These are phyloP conservation scores for Sphaerulina populicola DNA, from an alignment of 2,329 filamentous ascomycete genomes.

Conservation along the genomic window DNA sequence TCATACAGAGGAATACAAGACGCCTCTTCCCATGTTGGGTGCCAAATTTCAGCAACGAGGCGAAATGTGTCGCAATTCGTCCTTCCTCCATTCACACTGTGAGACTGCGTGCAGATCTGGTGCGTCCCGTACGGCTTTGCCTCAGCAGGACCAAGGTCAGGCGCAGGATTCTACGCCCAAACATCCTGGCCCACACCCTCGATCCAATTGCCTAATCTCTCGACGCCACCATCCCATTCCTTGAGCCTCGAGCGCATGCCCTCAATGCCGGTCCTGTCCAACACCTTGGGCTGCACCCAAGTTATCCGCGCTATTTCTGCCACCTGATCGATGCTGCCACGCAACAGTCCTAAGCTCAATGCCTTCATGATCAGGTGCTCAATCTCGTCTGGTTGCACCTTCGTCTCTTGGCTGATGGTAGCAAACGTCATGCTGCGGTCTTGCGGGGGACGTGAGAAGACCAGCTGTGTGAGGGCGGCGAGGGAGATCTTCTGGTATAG, in stretches of 20 bases:
- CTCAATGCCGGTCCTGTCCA: constrained; percentile 91
- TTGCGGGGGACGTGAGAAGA: constrained; percentile 91
- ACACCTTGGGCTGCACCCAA: constrained; percentile 97
- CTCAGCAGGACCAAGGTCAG: no score
- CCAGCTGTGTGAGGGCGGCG: constrained; percentile 87
- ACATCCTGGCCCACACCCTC: constrained; percentile 89
- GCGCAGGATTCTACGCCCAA: constrained; percentile 58
- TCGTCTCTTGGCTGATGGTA: constrained; percentile 84
- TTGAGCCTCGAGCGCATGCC: constrained; percentile 79
- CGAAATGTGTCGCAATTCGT: no score
- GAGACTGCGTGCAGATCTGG: no score
- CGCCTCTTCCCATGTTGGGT: no score
- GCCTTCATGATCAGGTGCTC: constrained; percentile 99
- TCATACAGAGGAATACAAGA: no score
- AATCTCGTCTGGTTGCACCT: constrained; percentile 83
- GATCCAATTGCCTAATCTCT: constrained; percentile 94
- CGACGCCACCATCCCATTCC: constrained; percentile 95
- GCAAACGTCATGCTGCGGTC: constrained; percentile 89
- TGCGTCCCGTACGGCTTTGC: no score
- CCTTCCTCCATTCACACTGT: no score
- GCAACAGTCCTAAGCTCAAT: constrained; percentile 80
- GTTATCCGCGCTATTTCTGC: constrained; percentile 89
- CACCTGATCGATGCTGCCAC: constrained; percentile 93
- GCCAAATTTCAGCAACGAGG: no score
- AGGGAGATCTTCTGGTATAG: constrained; percentile 97